Evolutionary conservation across 2,329 filamentous ascomycete genomes (phyloP), one percentile per base, ranked within the genome.

Genomic region (Colletotrichum sp.): DNA sequence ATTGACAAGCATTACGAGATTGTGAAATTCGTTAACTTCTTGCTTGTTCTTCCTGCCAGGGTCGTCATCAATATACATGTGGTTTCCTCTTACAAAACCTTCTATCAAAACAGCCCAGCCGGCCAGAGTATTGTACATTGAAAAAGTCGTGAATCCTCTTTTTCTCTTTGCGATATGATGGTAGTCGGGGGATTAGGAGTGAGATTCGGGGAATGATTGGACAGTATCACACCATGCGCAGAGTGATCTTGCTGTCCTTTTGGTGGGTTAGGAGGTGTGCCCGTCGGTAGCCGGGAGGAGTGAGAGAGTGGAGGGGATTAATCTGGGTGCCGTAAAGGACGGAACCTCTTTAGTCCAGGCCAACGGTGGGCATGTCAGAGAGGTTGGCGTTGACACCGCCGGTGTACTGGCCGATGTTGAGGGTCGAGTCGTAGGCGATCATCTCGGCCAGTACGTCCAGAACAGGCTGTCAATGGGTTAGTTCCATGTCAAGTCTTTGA

Each of bases 361-460:
- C 88, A 71, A 89, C 88, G 79, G 83, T 87, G 77, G 89, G 88
- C 69, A 90, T 86, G 73, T 89, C 87, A 77, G 84, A 82, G 71
- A 89, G 82, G 83, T 87, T 87, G 76, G 83, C 83, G 56, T 78
- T 73, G 64, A 78, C 72, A 36, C 75, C 78, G 72, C 82, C 78
- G 69, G 83, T 81, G 73, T 81, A 83, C 68, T 84, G 78, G 73
- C 86, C 91, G 77, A 95, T 89, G 79, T 93, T 91, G 79, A 95
- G 88, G 78, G 88, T 92, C 78, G 94, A 91, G 87, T 98, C 97
- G 85, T 96, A 92, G 78, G 96, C 96, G 82, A 99, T 98, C 95
- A 99, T 98, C 88, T 98, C 95, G 79, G 97, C 97, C 78, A 99
- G 93, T 81, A 98, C 93, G 85, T 99, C 96, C 80, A 99, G 93